Conservation (phyloP, 2,329 filamentous ascomycete species). For the Phaeosphaeria sp. region DNA sequence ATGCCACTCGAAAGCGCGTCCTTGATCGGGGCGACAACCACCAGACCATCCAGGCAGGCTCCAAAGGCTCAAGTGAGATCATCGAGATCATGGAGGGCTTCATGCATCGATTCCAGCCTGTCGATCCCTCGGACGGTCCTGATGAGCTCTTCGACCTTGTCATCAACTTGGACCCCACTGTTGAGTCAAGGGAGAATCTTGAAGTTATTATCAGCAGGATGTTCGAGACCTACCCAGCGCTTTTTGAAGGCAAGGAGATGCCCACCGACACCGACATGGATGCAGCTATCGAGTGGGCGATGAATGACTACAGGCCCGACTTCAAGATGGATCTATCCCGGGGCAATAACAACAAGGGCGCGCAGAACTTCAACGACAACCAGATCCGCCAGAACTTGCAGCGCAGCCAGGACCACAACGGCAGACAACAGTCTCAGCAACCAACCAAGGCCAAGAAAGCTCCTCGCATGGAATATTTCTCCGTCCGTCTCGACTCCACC, state of each 20-base stretch:
- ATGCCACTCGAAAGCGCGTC: constrained; percentile 79
- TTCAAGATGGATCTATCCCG: constrained; percentile 77
- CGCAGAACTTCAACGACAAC: constrained; percentile 45
- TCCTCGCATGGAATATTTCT: constrained; percentile 69
- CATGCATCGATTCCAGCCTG: constrained; percentile 80
- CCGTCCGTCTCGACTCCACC: constrained; percentile 60
- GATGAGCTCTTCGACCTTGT: constrained; percentile 83
- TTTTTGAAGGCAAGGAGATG: constrained; percentile 67
- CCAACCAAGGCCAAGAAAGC: constrained; percentile 57
- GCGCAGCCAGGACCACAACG: constrained; percentile 32
- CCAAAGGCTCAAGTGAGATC: constrained; percentile 74
- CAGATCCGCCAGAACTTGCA: constrained; percentile 35
- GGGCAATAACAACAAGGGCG: constrained; percentile 21
- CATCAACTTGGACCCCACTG: constrained; percentile 81
- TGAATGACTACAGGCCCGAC: constrained; percentile 78
- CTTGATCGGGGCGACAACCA: constrained; percentile 91
- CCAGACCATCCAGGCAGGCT: constrained; percentile 91
- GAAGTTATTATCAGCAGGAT: constrained; percentile 78
- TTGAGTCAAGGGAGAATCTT: constrained; percentile 82
- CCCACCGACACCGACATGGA: constrained; percentile 79
- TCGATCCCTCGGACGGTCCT: constrained; percentile 70
- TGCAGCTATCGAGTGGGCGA: constrained; percentile 74
- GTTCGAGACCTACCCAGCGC: constrained; percentile 76
- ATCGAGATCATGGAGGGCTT: constrained; percentile 95
- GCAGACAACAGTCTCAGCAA: constrained; percentile 24